Base-by-base conservation (phyloP, 345 rosid genomes). In the Eucalyptus virginea region DNA sequence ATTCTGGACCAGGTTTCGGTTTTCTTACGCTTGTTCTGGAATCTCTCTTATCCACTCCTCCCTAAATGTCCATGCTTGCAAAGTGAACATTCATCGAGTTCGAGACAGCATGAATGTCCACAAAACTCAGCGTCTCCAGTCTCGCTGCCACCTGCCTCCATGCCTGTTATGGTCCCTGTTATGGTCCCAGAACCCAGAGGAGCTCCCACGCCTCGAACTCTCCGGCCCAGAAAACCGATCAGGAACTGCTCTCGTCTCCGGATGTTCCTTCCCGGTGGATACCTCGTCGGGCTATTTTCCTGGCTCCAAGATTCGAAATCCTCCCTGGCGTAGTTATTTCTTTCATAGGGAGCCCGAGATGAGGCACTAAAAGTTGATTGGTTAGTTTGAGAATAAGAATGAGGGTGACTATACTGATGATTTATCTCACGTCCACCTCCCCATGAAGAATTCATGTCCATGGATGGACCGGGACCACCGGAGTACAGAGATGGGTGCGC, bases 241-340 rank as follows among this genome's bases (percentile, higher is more conserved):
- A 0, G 90, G 51, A 83, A 90, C 91, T 87, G 81, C 86, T 47
- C 94, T 65, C 37, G 88, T 83, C 56, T 91, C 94, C 34, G 19
- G 51, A 90, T 88, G 65, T 83, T 92, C 91, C 95, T 90, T 67
- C 96, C 93, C 11, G 89, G 87, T 4, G 92, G 89, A 67, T 91
- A 89, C 90, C 95, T 95, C 60, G 86, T 91, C 54, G 95, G 98
- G 89, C 98, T 97, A 89, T 94, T 90, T 62, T 97, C 99, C 3
- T 97, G 98, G 92, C 98, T 96, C 98, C 98, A 96, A 7, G 99
- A 96, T 90, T 96, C 98, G 67, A 90, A 96, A 40, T 93, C 98
- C n/a, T 90, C 93, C 88, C 90, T 44, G 83, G 83, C 83, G 24
- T 77, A 77, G 83, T 34, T 72, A 37, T 72, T 72, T 72, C 81